Base-by-base conservation (phyloP, 495 filamentous ascomycete species). In the Hypoxylon cercidicola region DNA sequence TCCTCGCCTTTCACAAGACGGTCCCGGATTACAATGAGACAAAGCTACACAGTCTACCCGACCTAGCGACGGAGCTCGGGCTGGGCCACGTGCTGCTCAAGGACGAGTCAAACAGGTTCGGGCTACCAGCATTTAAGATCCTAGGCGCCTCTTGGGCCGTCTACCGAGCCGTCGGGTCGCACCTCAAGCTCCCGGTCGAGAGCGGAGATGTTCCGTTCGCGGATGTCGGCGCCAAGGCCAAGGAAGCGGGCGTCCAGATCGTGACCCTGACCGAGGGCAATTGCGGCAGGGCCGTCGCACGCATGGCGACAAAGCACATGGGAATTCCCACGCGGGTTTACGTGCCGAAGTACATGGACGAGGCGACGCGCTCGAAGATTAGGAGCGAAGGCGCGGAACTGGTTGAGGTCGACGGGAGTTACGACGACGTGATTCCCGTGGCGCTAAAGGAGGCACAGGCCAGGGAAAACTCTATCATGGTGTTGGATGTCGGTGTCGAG, bases 71-170 rank as follows among this genome's bases (percentile, higher is more conserved):
- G 6, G 77, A 84, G 18, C 76, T 89, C 0, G 83, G 83, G 0
- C 72, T 90, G 7, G 75, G 75, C 1, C 69, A 80, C 15, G 77
- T 89, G 25, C 76, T 84, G 35, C 70, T 88, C 47, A 87, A 89
- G 63, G 82, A 87, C 64, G 84, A 88, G 55, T 84, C 79, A 34
- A 72, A 77, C 57, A 76, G 84, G 10, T 81, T 85, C 55, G 81
- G 87, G 0, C 80, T 92, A 0, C 87, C 88, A 0, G 79, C 88
- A 0, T 91, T 90, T 78, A 92, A 92, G 71, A 88, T 90, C 34
- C 80, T 90, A 0, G 89, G 89, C n/a, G 89, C 89, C 3, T 87
- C 86, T 25, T 92, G 88, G 88, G 87, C 82, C 1, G 80, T 82
- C 40, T 86, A 84, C 58, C 82, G 82, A 25, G 83, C 86, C 4